Evolutionary conservation across 2,329 filamentous ascomycete genomes (phyloP), one percentile per base, ranked within the genome.

Genomic region (Elsinoe fawcettii): DNA sequence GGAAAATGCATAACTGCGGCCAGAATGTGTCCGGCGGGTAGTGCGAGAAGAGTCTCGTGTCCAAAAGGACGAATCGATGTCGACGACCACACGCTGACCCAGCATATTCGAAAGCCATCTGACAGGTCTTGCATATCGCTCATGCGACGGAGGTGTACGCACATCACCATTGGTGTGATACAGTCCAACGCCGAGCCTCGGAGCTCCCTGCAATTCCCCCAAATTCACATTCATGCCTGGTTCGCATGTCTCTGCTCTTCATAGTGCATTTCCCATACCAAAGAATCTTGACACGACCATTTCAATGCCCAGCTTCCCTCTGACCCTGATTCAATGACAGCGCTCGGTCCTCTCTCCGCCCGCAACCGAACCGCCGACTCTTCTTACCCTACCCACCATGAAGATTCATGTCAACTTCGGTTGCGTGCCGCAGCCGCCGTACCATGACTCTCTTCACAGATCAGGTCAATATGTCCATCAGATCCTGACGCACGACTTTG

Each of bases 181-280:
- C 41, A 11, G 23, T 23, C 32, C 46, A 51, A 20, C 25, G 46
- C 23, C 46, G 25, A 51, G 46, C 25, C 9, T 18, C 32, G 12
- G 8, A 11, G 32, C 32, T 34, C 18, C 27, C 49, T 37, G 20
- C 49, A 37, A 37, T 36, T 11, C 30, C 49, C 30, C 32, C 18
- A 18, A 18, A 3, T 22, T 20, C 20, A 14, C 16, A 20, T 37
- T 16, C 27, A 36, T 53, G 49, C 49, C 49, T 37, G 49, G 49
- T 53, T 53, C 49, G 30, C 49, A 53, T 37, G 30, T 46, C 49
- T 20, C 16, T 53, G 30, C 49, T 2, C 34, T 20, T 36, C 30
- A 25, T 53, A 53, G 49, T 53, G 49, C 49, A 53, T 53, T 53
- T 53, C 49, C 49, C 49, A 53, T 53, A 53, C 49, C 49, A 53